Conservation (phyloP, 345 rosid species). For the Kandelia obovata region DNA sequence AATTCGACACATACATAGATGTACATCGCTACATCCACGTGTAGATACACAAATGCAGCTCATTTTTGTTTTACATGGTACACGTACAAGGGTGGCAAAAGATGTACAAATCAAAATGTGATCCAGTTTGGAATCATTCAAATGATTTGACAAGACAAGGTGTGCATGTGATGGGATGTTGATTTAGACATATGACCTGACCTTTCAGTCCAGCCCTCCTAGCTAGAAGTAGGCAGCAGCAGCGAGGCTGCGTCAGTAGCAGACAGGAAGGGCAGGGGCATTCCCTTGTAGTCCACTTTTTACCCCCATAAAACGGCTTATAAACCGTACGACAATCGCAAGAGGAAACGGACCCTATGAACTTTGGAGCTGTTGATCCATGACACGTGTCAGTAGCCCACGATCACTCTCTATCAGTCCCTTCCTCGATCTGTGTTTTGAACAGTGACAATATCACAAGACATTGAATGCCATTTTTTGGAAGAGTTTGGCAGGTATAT, state of each 20-base stretch:
- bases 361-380: background rate
- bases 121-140: conserved; percentile 9
- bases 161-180: conserved; percentile 36
- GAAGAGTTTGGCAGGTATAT: too few relatives aligned
- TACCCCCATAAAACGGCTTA: conserved; percentile 23
- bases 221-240: background rate
- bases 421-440: background rate
- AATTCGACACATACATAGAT: too few relatives aligned
- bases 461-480: background rate
- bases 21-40: too few relatives aligned
- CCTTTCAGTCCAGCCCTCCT: conserved; percentile 20
- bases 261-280: too few relatives aligned
- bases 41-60: too few relatives aligned
- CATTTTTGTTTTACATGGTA: background rate
- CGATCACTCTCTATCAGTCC: conserved; percentile 16
- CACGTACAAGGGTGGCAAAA: background rate
- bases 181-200: conserved; percentile 47
- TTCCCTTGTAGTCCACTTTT: background rate
- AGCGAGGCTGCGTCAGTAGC: conserved; percentile 5
- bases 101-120: background rate
- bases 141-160: conserved; percentile 52
- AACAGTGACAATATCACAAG: background rate
- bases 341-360: conserved; percentile 16
- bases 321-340: conserved; percentile 9
- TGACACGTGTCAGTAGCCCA: conserved; percentile 24